A percentile compares a stretch with the other conserved stretches of the same genome.
Evolutionary conservation across 257 asterid genomes (phyloP).

Genomic region (Solanum rostratum): DNA sequence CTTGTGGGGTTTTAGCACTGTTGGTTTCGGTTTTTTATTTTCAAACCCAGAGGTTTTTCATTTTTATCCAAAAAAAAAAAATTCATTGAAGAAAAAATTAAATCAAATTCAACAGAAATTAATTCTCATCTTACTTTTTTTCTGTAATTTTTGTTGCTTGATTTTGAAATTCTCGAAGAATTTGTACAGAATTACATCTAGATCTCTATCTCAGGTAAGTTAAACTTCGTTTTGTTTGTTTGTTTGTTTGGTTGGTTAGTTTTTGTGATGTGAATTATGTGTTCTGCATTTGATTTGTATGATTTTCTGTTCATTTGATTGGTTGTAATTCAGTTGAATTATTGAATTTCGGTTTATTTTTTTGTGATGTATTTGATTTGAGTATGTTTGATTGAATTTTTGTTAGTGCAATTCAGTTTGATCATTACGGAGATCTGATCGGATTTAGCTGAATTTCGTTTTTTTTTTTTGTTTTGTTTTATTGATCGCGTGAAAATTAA

Average conservation of each 20-base stretch:
- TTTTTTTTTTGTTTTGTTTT: not conserved
- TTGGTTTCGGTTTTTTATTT: not conserved
- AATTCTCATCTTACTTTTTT: not conserved
- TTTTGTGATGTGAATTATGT: not conserved
- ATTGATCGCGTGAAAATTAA: not conserved
- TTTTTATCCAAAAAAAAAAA: not conserved
- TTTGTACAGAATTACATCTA: not conserved
- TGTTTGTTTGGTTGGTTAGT: not conserved
- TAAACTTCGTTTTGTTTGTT: not conserved
- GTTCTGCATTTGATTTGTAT: not conserved
- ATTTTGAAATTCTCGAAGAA: not conserved
- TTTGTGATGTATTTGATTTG: not conserved
- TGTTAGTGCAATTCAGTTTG: not conserved
- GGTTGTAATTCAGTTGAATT: not conserved
- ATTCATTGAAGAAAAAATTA: no score
- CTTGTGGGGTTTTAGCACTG: slow-evolving; percentile 5
- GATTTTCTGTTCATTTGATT: not conserved
- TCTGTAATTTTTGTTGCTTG: not conserved
- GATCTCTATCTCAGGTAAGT: not conserved
- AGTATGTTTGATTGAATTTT: not conserved
- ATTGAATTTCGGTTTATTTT: not conserved
- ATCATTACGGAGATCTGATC: slow-evolving; percentile 5
- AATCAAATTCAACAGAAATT: not conserved
- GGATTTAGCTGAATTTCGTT: not conserved
- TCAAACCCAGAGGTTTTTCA: slow-evolving; percentile 6